phyloP scores from a whole-genome alignment of 352 stramenopile species.

The Phytophthora fragariae region DNA sequence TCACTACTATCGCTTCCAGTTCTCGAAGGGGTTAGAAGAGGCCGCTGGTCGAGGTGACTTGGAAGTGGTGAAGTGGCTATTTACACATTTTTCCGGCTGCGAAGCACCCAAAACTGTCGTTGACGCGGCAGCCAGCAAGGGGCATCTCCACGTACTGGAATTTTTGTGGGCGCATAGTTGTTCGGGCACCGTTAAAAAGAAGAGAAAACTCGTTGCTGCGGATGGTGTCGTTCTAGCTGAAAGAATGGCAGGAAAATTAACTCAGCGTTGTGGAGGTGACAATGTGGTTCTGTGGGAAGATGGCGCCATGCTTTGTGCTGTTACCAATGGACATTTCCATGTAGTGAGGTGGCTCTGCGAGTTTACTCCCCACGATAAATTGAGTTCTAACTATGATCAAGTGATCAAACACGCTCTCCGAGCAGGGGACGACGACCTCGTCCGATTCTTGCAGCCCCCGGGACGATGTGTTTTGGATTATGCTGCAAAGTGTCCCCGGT shows the following conservation, averaged over 20 bases:
- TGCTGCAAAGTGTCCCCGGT: not conserved
- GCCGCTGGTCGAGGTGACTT: constrained; percentile 4
- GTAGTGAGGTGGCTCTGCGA: constrained; percentile 3
- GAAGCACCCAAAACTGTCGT: not conserved
- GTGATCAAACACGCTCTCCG: not conserved
- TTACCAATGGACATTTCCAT: not conserved
- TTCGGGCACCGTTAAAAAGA: not conserved
- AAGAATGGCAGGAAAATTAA: not conserved
- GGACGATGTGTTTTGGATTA: constrained; percentile 14
- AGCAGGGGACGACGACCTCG: not conserved
- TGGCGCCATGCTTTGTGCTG: not conserved
- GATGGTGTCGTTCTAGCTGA: not conserved
- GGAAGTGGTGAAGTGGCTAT: constrained; percentile 1
- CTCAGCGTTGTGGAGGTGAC: not conserved
- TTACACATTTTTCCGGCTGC: constrained; percentile 8
- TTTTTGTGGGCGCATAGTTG: not conserved
- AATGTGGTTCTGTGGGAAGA: not conserved
- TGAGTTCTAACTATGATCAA: not conserved
- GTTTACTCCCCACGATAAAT: not conserved
- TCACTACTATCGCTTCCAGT: constrained; percentile 8
- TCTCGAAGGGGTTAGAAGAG: not conserved
- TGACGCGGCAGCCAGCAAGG: not conserved
- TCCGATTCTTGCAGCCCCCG: not conserved
- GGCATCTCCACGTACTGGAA: not conserved
- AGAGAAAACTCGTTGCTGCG: not conserved